These are phyloP conservation scores for Manihot esculenta DNA, from an alignment of 441 rosid species.

Conservation along the genomic window DNA sequence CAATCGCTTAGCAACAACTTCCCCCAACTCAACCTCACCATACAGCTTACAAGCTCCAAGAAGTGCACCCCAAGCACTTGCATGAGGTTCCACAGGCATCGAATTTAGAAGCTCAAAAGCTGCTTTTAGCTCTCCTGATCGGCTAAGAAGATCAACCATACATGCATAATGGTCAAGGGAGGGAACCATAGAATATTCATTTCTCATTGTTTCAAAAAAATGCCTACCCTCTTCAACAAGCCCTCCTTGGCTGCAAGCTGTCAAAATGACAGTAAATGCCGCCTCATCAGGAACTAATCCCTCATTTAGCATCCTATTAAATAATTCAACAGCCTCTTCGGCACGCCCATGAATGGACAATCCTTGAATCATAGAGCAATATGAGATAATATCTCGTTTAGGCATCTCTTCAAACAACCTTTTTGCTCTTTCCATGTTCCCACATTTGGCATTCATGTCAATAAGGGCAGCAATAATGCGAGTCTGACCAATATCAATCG, in stretches of 20 bases:
- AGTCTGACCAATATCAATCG: conserved; percentile 37
- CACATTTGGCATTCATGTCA: conserved; percentile 85
- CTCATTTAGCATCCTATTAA: conserved; percentile 64
- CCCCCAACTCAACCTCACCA: conserved; percentile 55
- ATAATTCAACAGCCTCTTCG: conserved; percentile 50
- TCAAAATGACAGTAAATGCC: conserved; percentile 68
- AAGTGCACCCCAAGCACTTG: conserved; percentile 86
- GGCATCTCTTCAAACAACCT: conserved; percentile 63
- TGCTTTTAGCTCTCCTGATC: conserved; percentile 51
- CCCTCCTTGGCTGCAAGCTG: conserved; percentile 61
- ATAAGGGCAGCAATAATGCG: conserved; percentile 64
- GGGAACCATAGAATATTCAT: conserved; percentile 45
- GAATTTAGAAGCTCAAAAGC: conserved; percentile 61
- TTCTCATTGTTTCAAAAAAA: conserved; percentile 57
- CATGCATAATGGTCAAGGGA: conserved; percentile 71
- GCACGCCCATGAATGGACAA: conserved; percentile 62
- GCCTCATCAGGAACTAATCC: conserved; percentile 60
- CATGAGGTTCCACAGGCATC: conserved; percentile 62
- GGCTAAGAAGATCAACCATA: conserved; percentile 75
- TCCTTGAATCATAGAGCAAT: conserved; percentile 83
- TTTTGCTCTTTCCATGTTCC: conserved; percentile 64
- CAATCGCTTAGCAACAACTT: conserved; percentile 48
- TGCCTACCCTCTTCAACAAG: conserved; percentile 70
- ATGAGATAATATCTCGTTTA: conserved; percentile 46
- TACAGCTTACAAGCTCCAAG: conserved; percentile 70